Conservation (phyloP, 2,329 filamentous ascomycete species). For the Trichoderma sp. region DNA sequence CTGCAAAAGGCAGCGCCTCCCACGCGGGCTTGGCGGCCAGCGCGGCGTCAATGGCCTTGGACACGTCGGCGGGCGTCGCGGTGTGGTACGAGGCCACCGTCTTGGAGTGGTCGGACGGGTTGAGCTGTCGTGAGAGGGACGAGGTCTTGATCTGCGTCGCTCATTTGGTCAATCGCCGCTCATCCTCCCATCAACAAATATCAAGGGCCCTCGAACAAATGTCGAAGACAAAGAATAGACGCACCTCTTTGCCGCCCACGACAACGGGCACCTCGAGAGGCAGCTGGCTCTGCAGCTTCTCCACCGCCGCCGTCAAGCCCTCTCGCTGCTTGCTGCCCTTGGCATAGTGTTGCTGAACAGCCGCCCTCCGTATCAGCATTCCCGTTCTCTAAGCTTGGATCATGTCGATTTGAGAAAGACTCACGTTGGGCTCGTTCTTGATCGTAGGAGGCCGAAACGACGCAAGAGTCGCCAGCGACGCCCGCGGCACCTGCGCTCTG, state of each 20-base stretch:
- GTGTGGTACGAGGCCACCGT: slow-evolving; percentile 83
- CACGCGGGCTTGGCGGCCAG: slow-evolving; percentile 83
- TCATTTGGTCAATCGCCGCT: background rate
- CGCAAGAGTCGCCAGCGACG: slow-evolving; percentile 63
- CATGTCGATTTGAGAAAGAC: slow-evolving; percentile 40
- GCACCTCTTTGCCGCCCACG: slow-evolving; percentile 78
- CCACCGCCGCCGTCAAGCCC: slow-evolving; percentile 73
- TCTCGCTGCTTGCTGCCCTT: slow-evolving; percentile 81
- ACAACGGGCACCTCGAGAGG: slow-evolving; percentile 81
- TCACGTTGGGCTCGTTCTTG: slow-evolving; percentile 92
- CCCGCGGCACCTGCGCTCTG: slow-evolving; percentile 37
- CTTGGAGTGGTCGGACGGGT: slow-evolving; percentile 78
- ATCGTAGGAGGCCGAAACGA: slow-evolving; percentile 86
- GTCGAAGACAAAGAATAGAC: slow-evolving; percentile 31
- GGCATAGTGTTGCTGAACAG: slow-evolving; percentile 82
- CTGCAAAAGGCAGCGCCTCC: slow-evolving; percentile 84
- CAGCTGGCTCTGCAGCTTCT: slow-evolving; percentile 66
- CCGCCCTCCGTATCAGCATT: background rate
- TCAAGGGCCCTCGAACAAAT: background rate
- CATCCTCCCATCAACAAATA: too few relatives aligned
- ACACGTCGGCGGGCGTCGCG: slow-evolving; percentile 75
- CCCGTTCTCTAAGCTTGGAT: too few relatives aligned
- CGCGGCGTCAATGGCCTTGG: slow-evolving; percentile 78
- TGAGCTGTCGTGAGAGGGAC: slow-evolving; percentile 69
- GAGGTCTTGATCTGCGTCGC: slow-evolving; percentile 64